Percentiles rank a stretch among this genome's conserved stretches.
These are phyloP conservation scores for Cylindrodendrum hubeiense DNA, from an alignment of 2,329 filamentous ascomycete species.

Conservation along the genomic window DNA sequence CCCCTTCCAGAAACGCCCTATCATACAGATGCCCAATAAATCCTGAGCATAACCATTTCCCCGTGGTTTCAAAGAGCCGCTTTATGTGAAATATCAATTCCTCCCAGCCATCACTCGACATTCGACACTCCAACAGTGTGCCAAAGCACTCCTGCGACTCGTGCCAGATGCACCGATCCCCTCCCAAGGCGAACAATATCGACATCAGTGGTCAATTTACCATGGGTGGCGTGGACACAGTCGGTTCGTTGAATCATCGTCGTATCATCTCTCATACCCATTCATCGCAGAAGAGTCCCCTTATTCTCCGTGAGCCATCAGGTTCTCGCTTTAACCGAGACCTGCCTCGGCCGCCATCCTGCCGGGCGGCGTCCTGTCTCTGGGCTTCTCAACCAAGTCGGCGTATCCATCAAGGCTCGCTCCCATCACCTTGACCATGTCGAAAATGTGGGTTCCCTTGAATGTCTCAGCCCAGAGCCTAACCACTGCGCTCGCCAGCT, in stretches of 20 bases:
- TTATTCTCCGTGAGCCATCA: neutral
- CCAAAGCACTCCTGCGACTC: neutral
- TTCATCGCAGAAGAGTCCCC: neutral
- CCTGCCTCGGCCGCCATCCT: slow-evolving; percentile 37
- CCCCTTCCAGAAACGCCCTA: slow-evolving; percentile 18
- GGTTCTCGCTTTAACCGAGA: slow-evolving; percentile 29
- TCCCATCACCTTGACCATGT: slow-evolving; percentile 70
- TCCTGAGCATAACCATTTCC: neutral
- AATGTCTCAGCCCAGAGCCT: slow-evolving; percentile 73
- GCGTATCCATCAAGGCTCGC: slow-evolving; percentile 69
- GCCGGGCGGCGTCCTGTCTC: slow-evolving; percentile 55
- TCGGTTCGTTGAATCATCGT: slow-evolving; percentile 17
- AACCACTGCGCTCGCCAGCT: slow-evolving; percentile 69
- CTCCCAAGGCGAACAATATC: neutral
- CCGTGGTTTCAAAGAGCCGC: neutral
- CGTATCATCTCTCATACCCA: neutral
- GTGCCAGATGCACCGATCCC: neutral
- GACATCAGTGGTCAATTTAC: neutral
- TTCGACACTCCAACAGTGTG: neutral
- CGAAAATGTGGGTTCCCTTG: slow-evolving; percentile 71
- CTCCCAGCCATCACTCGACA: neutral
- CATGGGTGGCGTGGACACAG: neutral
- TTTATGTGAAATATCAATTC: neutral
- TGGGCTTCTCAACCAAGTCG: slow-evolving; percentile 67
- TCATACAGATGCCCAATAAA: slow-evolving; percentile 13